These are phyloP conservation scores for Calophaca sinica DNA, from an alignment of 306 rosid species.

Conservation along the genomic window DNA sequence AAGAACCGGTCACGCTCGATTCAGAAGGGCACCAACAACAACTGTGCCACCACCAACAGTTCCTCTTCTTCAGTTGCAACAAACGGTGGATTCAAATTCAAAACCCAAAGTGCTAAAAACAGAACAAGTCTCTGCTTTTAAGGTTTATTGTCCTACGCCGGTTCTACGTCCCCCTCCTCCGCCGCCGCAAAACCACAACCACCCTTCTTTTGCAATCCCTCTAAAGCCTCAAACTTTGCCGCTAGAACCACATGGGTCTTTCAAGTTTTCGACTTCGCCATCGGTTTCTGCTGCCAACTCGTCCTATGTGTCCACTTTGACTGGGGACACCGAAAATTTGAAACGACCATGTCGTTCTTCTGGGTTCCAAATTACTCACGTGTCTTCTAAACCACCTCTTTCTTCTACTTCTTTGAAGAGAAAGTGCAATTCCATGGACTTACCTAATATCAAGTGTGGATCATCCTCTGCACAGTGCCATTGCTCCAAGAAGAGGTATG, in stretches of 20 bases:
- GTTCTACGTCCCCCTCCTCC: constrained; percentile 55
- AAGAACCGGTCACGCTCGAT: constrained; percentile 83
- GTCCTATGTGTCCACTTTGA: constrained; percentile 26
- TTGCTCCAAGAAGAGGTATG: constrained; percentile 75
- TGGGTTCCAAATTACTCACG: too few relatives aligned
- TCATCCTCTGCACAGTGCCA: constrained; percentile 69
- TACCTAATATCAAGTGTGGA: constrained; percentile 53
- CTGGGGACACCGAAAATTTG: constrained; percentile 56
- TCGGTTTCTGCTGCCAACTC: constrained; percentile 48
- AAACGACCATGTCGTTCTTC: constrained; percentile 44
- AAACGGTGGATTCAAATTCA: constrained; percentile 2
- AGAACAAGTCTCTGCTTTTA: constrained; percentile 62
- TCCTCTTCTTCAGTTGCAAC: constrained; percentile 37
- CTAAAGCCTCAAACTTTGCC: too few relatives aligned
- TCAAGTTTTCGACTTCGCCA: constrained; percentile 57
- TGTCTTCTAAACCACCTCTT: constrained; percentile 70
- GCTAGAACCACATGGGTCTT: constrained; percentile 26
- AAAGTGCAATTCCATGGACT: constrained; percentile 67
- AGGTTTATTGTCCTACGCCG: constrained; percentile 65
- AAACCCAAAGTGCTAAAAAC: not conserved
- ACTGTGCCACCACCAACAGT: constrained; percentile 6
- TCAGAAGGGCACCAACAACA: constrained; percentile 57
- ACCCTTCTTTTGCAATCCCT: too few relatives aligned
- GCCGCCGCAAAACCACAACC: constrained; percentile 29
- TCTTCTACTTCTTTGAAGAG: constrained; percentile 67